Percentiles rank a stretch among this genome's conserved stretches.
Conservation (phyloP, 352 stramenopile species). For the Globisporangium camurandrum region DNA sequence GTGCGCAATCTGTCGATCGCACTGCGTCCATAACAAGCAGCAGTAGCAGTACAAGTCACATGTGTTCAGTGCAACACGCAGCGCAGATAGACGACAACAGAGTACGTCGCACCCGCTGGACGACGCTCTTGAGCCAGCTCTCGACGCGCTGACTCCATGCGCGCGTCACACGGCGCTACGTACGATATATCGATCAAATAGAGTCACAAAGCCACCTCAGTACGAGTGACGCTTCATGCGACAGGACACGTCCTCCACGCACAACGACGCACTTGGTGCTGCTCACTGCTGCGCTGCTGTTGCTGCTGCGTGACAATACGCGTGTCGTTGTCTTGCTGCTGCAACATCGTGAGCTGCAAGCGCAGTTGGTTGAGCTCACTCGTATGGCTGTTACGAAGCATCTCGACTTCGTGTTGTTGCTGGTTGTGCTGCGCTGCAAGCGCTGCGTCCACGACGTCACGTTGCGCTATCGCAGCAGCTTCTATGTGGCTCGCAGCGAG, state of each 20-base stretch:
- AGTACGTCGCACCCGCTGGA: constrained; percentile 11
- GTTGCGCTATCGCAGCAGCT: background rate
- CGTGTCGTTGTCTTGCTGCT: background rate
- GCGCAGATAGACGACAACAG: background rate
- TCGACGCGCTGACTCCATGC: constrained; percentile 24
- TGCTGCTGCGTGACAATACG: constrained; percentile 8
- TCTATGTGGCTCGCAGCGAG: background rate
- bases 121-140: constrained; percentile 24
- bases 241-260: too few relatives aligned
- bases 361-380: constrained; percentile 19
- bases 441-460: background rate
- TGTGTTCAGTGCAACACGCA: background rate
- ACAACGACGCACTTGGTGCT: constrained; percentile 17
- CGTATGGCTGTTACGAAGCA: constrained; percentile 7
- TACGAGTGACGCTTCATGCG: too few relatives aligned
- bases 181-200: too few relatives aligned
- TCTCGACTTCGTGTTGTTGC: constrained; percentile 3
- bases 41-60: background rate
- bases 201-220: too few relatives aligned
- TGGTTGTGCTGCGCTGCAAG: constrained; percentile 1
- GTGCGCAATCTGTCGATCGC: constrained; percentile 34
- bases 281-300: constrained; percentile 5
- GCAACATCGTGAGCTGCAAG: constrained; percentile 7
- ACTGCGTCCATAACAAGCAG: constrained; percentile 19
- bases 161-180: constrained; percentile 12